Evolutionary conservation across 495 filamentous ascomycete species (phyloP).

Genomic region (Haplographium delicatum): DNA sequence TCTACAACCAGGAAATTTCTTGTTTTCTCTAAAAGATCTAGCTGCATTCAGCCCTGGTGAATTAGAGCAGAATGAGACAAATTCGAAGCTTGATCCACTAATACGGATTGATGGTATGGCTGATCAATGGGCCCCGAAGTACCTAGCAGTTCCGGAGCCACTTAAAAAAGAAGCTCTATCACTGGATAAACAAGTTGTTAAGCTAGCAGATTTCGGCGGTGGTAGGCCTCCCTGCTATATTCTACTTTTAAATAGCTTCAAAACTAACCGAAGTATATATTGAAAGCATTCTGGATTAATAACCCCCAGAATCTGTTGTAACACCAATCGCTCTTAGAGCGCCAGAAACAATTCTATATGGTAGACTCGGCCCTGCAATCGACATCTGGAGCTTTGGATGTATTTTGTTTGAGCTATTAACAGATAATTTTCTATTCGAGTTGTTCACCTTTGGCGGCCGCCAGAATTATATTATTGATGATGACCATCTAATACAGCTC

Average conservation of each 20-base stretch:
- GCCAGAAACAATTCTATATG: neutral
- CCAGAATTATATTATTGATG: too few species aligned
- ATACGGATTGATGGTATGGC: neutral
- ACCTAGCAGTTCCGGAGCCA: neutral
- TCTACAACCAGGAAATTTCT: neutral
- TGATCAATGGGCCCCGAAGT: neutral
- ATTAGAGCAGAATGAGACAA: neutral
- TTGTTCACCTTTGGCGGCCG: too few species aligned
- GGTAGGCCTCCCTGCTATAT: neutral
- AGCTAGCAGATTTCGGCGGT: neutral
- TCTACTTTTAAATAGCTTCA: too few species aligned
- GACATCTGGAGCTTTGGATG: neutral
- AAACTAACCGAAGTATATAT: too few species aligned
- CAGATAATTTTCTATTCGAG: neutral
- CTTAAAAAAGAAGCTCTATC: neutral
- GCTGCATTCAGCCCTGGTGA: neutral
- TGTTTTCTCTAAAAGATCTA: neutral
- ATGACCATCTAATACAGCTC: too few species aligned
- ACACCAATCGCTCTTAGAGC: neutral
- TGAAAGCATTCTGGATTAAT: too few species aligned
- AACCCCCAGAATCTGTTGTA: neutral
- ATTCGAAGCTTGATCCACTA: neutral
- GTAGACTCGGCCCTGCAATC: neutral
- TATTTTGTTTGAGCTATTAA: neutral
- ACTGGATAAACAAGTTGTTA: neutral